Evolutionary conservation across 768 basidiomycete genomes (phyloP).

Genomic region (Boletus rubescentipes): DNA sequence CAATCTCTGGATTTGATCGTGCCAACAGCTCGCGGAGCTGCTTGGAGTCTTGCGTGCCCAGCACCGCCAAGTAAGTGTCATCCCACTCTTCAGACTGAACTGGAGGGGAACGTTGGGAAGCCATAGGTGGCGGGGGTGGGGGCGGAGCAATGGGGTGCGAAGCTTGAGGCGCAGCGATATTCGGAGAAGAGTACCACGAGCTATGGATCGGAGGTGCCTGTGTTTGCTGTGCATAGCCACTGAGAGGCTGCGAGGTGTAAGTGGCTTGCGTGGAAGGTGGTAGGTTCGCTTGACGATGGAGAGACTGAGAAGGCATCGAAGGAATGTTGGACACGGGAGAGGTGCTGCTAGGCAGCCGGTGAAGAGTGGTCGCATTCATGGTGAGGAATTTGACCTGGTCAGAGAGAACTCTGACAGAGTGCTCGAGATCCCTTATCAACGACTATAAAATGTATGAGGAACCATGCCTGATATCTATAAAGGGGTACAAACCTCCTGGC

Average conservation of each 20-base stretch:
- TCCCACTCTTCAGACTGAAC: slow-evolving; percentile 77
- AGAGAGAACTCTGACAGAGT: slow-evolving; percentile 66
- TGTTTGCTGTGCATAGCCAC: slow-evolving; percentile 31
- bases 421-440: slow-evolving; percentile 78
- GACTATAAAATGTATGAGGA: slow-evolving; percentile 41
- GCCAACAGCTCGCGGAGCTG: slow-evolving; percentile 74
- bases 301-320: slow-evolving; percentile 38
- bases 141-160: slow-evolving; percentile 77
- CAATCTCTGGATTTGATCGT: slow-evolving; percentile 73
- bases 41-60: slow-evolving; percentile 70
- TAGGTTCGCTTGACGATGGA: slow-evolving; percentile 35
- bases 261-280: slow-evolving; percentile 38
- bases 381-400: slow-evolving; percentile 83
- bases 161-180: slow-evolving; percentile 78
- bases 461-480: not conserved
- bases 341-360: slow-evolving; percentile 36
- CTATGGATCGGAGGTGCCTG: slow-evolving; percentile 32
- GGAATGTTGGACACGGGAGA: slow-evolving; percentile 33
- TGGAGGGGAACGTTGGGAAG: slow-evolving; percentile 53
- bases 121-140: slow-evolving; percentile 39
- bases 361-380: slow-evolving; percentile 46
- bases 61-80: slow-evolving; percentile 72
- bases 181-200: slow-evolving; percentile 57
- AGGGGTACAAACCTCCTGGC: slow-evolving; percentile 63
- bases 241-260: slow-evolving; percentile 34